phyloP scores from a whole-genome alignment of 2,329 filamentous ascomycete genomes.

The Verticillium dahliae region DNA sequence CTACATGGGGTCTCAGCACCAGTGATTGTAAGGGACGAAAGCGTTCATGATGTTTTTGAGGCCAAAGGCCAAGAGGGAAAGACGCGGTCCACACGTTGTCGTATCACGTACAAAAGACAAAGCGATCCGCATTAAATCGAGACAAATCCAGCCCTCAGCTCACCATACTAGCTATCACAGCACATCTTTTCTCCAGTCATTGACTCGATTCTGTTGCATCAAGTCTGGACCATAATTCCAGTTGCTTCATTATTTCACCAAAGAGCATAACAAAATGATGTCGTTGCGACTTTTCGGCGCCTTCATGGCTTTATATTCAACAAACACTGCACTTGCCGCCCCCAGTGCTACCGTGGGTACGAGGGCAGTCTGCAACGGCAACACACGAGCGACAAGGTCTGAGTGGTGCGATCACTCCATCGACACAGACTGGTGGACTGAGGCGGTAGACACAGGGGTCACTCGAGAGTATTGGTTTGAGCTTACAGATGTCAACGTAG shows the following conservation, averaged over 20 bases:
- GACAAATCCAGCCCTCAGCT: too few relatives aligned
- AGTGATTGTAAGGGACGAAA: too few relatives aligned
- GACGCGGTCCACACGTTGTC: too few relatives aligned
- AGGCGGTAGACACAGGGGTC: conserved; percentile 38
- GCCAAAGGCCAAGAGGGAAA: too few relatives aligned
- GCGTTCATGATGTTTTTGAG: too few relatives aligned
- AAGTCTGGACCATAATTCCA: too few relatives aligned
- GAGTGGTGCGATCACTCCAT: conserved; percentile 43
- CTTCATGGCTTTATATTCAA: not conserved
- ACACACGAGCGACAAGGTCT: conserved; percentile 23
- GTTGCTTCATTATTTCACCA: not conserved
- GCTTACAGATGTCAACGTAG: conserved; percentile 28
- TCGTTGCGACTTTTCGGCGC: not conserved
- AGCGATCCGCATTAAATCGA: too few relatives aligned
- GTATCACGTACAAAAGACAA: too few relatives aligned
- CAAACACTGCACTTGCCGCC: not conserved
- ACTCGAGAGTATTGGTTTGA: conserved; percentile 43
- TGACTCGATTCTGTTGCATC: too few relatives aligned
- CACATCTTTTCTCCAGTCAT: too few relatives aligned
- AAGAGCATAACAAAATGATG: not conserved
- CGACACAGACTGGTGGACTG: conserved; percentile 36
- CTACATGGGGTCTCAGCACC: not conserved
- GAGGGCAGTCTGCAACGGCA: conserved; percentile 15
- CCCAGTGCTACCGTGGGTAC: not conserved
- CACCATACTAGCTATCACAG: too few relatives aligned